Conservation (phyloP, 768 basidiomycete species). For the Lyophyllum decastes region DNA sequence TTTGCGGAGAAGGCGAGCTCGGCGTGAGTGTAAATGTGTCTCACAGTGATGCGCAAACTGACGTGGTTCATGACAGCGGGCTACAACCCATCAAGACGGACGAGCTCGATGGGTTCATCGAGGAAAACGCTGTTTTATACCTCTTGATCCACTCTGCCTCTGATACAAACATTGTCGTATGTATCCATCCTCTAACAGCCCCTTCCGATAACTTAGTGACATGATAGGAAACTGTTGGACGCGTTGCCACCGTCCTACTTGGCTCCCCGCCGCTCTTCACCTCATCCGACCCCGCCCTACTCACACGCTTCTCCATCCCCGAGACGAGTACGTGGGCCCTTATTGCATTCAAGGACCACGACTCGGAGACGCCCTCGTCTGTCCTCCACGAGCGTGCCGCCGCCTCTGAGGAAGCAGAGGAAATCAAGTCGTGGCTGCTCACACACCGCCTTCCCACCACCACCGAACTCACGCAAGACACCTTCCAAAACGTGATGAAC, state of each 20-base stretch:
- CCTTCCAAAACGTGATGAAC: constrained; percentile 87
- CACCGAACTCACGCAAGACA: constrained; percentile 73
- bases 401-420: constrained; percentile 27
- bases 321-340: constrained; percentile 55
- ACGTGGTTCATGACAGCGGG: constrained; percentile 20
- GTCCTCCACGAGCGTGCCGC: constrained; percentile 36
- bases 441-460: constrained; percentile 72
- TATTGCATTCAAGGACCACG: constrained; percentile 66
- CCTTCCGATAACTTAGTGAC: neutral
- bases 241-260: constrained; percentile 43
- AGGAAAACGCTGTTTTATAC: constrained; percentile 48
- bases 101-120: constrained; percentile 41
- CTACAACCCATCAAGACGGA: constrained; percentile 33
- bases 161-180: constrained; percentile 37
- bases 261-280: constrained; percentile 48
- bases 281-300: constrained; percentile 37
- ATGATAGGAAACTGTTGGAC: constrained; percentile 34
- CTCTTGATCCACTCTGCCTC: constrained; percentile 50
- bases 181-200: constrained; percentile 5
- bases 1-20: constrained; percentile 79
- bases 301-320: constrained; percentile 37
- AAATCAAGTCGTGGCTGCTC: constrained; percentile 59
- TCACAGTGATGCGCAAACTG: neutral
- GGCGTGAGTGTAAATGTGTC: constrained; percentile 52
- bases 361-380: constrained; percentile 45